Evolutionary conservation across 1,139 yeast genomes (phyloP), one percentile per base, ranked within the genome.

Genomic region (Tardiomyces blankii): DNA sequence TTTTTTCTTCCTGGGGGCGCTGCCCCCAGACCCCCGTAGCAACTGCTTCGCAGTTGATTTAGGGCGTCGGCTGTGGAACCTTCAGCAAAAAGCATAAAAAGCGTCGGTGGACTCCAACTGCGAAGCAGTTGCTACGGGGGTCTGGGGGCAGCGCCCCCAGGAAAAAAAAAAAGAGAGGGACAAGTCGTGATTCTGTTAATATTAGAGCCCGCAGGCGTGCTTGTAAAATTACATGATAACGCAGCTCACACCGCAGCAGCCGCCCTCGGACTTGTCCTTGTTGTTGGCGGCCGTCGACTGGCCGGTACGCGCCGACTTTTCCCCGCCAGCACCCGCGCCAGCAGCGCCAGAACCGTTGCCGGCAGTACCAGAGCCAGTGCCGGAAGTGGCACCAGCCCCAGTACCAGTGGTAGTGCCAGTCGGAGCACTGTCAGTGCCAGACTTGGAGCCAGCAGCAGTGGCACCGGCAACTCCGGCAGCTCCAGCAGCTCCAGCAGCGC

Each of bases 381-480:
- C 23, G 3, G 33, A 38, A 30, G 48, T 40, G 23, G 39, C 46
- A 13, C 50, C 43, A 13, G 46, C 39, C n/a, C 49, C 41, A 23
- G 51, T 47, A 14, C 48, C 47, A 18, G 49, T 8, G 18, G 41
- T 39, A 23, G 44, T 49, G 35, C 52, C 39, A 18, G 44, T 44
- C 35, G 45, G 38, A 21, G 50, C 45, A 32, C 50, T 47, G 16
- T 49, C 42, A 23, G 52, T 48, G 33, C 45, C 49, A 18, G 45
- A 38, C 16, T 38, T 12, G 41, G 40, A 39, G 43, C 39, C 43
- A n/a, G 48, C 43, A 18, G 47, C 47, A 18, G 42, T 48, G 13
- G 45, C 45, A 14, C 49, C 88, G 59, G 78, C 86, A 40, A 72
- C 69, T 51, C 77, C 82, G 39, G 87, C 83, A 54, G 72, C 67